Percentiles rank a stretch among this genome's conserved stretches.
These are phyloP conservation scores for Suillus spraguei DNA, from an alignment of 768 basidiomycete species.

Conservation along the genomic window DNA sequence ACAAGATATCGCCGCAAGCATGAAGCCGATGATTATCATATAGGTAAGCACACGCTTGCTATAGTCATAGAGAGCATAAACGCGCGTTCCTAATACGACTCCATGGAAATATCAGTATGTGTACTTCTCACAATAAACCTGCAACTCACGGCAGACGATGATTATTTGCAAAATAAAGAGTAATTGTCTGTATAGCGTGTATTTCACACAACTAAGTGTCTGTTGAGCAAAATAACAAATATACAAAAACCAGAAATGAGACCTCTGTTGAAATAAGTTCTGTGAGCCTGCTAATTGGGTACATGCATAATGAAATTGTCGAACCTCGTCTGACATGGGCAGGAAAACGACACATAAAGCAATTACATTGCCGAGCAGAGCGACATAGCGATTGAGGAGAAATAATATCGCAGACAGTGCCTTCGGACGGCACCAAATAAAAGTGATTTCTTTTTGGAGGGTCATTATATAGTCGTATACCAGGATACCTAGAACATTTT, in stretches of 20 bases:
- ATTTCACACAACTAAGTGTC: not conserved
- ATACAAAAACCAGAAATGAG: not conserved
- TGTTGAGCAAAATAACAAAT: not conserved
- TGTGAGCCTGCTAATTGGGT: not conserved
- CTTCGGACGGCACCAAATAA: slow-evolving; percentile 47
- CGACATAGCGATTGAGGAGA: slow-evolving; percentile 52
- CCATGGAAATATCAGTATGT: not conserved
- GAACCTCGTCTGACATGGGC: slow-evolving; percentile 11
- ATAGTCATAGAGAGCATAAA: slow-evolving; percentile 49
- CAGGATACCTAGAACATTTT: slow-evolving; percentile 23
- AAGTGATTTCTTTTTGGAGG: slow-evolving; percentile 38
- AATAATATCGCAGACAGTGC: slow-evolving; percentile 45
- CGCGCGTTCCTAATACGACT: not conserved
- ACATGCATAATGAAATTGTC: not conserved
- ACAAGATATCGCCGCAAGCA: slow-evolving; percentile 25
- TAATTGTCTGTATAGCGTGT: not conserved
- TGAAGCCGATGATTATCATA: slow-evolving; percentile 33
- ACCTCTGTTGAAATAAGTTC: not conserved
- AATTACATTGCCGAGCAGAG: slow-evolving; percentile 41
- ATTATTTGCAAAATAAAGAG: not conserved
- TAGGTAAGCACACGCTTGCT: slow-evolving; percentile 39
- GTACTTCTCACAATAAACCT: not conserved
- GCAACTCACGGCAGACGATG: not conserved
- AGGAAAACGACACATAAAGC: slow-evolving; percentile 32
- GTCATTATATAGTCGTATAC: slow-evolving; percentile 35